Conservation (phyloP, 805 yeast species). For the Saccharomyces kudriavzevii region DNA sequence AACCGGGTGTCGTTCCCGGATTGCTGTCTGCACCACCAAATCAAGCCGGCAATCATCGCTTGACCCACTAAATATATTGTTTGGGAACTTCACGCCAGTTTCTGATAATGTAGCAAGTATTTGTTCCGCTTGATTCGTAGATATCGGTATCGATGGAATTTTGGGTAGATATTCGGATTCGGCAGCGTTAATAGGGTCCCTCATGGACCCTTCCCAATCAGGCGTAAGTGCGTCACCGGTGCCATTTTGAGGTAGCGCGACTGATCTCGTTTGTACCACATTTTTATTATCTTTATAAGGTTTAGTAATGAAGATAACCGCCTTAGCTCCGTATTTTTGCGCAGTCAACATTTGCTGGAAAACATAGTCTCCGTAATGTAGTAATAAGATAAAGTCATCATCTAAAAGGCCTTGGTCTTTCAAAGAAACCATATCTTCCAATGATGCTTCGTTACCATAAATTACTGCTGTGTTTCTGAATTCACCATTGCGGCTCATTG, state of each 20-base stretch:
- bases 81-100: slow-evolving; percentile 22
- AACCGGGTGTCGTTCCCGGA: slow-evolving; percentile 50
- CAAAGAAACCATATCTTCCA: slow-evolving; percentile 43
- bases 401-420: slow-evolving; percentile 32
- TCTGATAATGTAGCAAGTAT: slow-evolving; percentile 28
- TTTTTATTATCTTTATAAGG: slow-evolving; percentile 29
- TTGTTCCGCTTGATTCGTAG: slow-evolving; percentile 58
- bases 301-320: slow-evolving; percentile 57
- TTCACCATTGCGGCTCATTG: slow-evolving; percentile 55
- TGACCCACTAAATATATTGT: slow-evolving; percentile 18
- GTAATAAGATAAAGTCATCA: slow-evolving; percentile 43
- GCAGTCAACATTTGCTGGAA: slow-evolving; percentile 51
- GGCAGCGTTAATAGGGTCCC: slow-evolving; percentile 36
- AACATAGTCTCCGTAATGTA: slow-evolving; percentile 49
- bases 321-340: slow-evolving; percentile 48
- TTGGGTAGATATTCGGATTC: slow-evolving; percentile 51
- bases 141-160: slow-evolving; percentile 70
- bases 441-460: slow-evolving; percentile 61
- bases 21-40: slow-evolving; percentile 36
- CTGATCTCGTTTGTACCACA: slow-evolving; percentile 35
- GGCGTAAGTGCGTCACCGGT: slow-evolving; percentile 80
- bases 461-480: slow-evolving; percentile 42
- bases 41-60: slow-evolving; percentile 13
- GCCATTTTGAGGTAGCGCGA: slow-evolving; percentile 48
- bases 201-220: slow-evolving; percentile 50